Evolutionary conservation across 2,329 filamentous ascomycete genomes (phyloP).

Genomic region (Chaetothyriales sp.): DNA sequence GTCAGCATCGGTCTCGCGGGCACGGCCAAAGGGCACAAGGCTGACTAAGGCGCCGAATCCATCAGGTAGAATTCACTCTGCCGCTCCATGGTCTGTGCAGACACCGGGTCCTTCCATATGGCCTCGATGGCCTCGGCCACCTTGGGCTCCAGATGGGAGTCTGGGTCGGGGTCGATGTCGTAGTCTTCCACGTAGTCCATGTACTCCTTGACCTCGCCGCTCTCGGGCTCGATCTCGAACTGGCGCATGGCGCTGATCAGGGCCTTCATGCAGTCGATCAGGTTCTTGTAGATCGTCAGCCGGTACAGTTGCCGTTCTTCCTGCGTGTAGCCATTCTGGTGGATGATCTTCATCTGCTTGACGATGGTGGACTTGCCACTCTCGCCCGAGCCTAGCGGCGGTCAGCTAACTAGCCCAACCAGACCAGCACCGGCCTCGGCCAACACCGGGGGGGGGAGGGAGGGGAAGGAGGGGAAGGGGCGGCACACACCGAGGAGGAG

Average conservation of each 20-base stretch:
- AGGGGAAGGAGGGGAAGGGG: constrained; percentile 1
- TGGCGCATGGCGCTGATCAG: constrained; percentile 84
- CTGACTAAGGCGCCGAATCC: constrained; percentile 97
- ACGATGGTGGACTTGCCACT: constrained; percentile 99
- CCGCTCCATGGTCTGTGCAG: constrained; percentile 72
- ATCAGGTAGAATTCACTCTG: constrained; percentile 98
- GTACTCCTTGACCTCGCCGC: constrained; percentile 56
- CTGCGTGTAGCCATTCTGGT: constrained; percentile 90
- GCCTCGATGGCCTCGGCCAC: constrained; percentile 73
- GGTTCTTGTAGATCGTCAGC: constrained; percentile 94
- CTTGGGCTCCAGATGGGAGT: constrained; percentile 65
- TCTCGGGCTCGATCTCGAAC: constrained; percentile 69
- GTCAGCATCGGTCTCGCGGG: not conserved
- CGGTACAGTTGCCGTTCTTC: constrained; percentile 91
- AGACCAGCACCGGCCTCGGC: constrained; percentile 4
- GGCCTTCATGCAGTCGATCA: constrained; percentile 90
- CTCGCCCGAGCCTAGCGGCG: constrained; percentile 70
- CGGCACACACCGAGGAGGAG: constrained; percentile 64
- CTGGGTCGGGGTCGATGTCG: constrained; percentile 77
- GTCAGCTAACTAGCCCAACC: no score
- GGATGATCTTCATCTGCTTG: constrained; percentile 99
- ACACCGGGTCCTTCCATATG: constrained; percentile 80
- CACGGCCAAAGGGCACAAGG: constrained; percentile 2
- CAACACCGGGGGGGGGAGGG: not conserved
- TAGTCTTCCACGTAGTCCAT: constrained; percentile 76